These are phyloP conservation scores for Penicillium egyptiacum DNA, from an alignment of 495 filamentous ascomycete species.

Conservation along the genomic window DNA sequence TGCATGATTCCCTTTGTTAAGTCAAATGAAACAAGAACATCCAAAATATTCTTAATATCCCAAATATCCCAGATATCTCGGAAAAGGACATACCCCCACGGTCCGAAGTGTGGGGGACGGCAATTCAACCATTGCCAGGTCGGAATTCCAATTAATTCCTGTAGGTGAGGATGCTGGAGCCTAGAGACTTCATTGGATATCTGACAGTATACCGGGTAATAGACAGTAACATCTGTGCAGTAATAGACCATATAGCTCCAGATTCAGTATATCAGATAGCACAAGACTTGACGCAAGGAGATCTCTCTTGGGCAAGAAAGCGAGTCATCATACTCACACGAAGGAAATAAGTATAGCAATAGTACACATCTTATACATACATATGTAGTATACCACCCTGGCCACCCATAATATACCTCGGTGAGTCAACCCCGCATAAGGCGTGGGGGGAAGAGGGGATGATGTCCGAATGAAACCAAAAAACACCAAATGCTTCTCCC, in stretches of 20 bases:
- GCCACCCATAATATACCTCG: too few relatives aligned
- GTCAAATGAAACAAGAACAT: neutral
- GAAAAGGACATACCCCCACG: neutral
- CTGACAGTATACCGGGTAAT: too few relatives aligned
- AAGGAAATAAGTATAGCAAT: too few relatives aligned
- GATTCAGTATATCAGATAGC: slow-evolving; percentile 2
- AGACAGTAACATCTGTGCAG: too few relatives aligned
- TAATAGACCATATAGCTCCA: neutral
- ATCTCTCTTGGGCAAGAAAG: slow-evolving; percentile 7
- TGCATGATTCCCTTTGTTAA: neutral
- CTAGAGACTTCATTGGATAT: too few relatives aligned
- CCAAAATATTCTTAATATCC: neutral
- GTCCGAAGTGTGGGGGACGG: neutral
- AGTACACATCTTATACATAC: too few relatives aligned
- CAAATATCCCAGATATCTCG: neutral
- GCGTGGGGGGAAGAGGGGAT: slow-evolving; percentile 13
- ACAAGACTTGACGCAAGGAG: neutral
- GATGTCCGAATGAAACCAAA: neutral
- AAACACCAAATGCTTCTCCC: neutral
- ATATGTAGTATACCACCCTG: too few relatives aligned
- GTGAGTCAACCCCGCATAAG: slow-evolving; percentile 23
- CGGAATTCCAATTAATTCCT: too few relatives aligned
- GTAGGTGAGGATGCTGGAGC: too few relatives aligned
- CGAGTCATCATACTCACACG: too few relatives aligned
- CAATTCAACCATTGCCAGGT: neutral